Evolutionary conservation across 148 eudicot genomes (phyloP), one percentile per base, ranked within the genome.

Genomic region (Vaccinium myrtillus): DNA sequence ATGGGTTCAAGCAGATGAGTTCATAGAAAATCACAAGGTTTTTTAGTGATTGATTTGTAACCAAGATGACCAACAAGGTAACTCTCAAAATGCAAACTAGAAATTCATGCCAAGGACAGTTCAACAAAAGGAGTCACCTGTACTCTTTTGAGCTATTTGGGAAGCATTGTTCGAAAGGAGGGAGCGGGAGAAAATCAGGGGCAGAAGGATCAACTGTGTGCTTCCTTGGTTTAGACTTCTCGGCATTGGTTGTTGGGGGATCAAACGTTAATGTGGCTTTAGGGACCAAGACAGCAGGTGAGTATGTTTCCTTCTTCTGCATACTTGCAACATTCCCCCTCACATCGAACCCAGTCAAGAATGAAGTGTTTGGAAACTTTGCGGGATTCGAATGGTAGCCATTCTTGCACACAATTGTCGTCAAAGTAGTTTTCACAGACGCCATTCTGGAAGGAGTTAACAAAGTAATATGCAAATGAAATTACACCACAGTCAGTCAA

Each of bases 111-210:
- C 49, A 8, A 2, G 8, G 14, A 49, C 9, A 53, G n/a, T 55
- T 10, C 75, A 23, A 25, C 12, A 25, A 71, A 56, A 79, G 19
- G 10, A 71, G 86, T 13, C 55, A 97, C 99, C 91, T 95, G 91
- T 83, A 87, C 86, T 97, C 98, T 85, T 97, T 97, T 8, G 99
- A 86, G 92, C 99, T 97, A 83, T 83, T 95, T 4, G 99, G 99
- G 80, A 97, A 97, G 82, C 99, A 97, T 81, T 97, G 93, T 50
- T 95, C 94, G 81, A 95, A 97, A 16, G 99, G 91, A 75, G 99
- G 99, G 81, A 97, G 93, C 0, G 99, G 99, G 78, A 95, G 96
- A 83, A 97, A 97, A 83, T 97, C 96, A 10, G 99, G 99, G 58
- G 95, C 91, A 78, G 93, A 90, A 25, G 99, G 99, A 86, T 97